Evolutionary conservation across 805 yeast genomes (phyloP).

Genomic region (Myxozyma melibiosi): DNA sequence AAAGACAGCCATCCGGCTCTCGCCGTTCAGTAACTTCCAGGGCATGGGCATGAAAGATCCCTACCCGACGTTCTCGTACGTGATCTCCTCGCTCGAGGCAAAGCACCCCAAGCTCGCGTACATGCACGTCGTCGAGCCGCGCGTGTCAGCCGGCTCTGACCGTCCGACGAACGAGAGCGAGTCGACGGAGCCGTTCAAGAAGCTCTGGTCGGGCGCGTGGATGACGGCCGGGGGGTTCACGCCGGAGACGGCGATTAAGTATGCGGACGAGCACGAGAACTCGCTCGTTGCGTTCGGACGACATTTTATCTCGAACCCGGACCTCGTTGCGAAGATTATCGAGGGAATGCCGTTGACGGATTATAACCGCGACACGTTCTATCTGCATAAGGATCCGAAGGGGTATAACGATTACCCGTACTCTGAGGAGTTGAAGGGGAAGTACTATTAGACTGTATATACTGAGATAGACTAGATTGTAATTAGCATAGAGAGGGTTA

Average conservation of each 20-base stretch:
- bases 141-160: constrained; percentile 41
- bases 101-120: constrained; percentile 47
- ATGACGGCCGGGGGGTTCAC: constrained; percentile 35
- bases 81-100: constrained; percentile 47
- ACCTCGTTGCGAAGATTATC: constrained; percentile 51
- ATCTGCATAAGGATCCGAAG: constrained; percentile 33
- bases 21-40: constrained; percentile 45
- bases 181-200: constrained; percentile 5
- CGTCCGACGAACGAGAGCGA: not conserved
- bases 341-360: constrained; percentile 46
- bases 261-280: constrained; percentile 8
- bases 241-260: constrained; percentile 18
- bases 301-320: constrained; percentile 58
- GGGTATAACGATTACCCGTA: constrained; percentile 16
- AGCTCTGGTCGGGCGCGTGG: constrained; percentile 26
- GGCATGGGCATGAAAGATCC: constrained; percentile 40
- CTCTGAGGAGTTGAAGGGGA: constrained; percentile 20
- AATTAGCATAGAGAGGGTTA: too few species aligned
- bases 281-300: constrained; percentile 51
- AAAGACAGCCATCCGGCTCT: constrained; percentile 43
- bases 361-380: constrained; percentile 55
- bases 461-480: too few species aligned
- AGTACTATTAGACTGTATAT: constrained; percentile 7
- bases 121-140: constrained; percentile 52
- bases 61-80: constrained; percentile 47